Evolutionary conservation across 345 rosid genomes (phyloP), one percentile per base, ranked within the genome.

Genomic region (Erysimum cheiranthoides): DNA sequence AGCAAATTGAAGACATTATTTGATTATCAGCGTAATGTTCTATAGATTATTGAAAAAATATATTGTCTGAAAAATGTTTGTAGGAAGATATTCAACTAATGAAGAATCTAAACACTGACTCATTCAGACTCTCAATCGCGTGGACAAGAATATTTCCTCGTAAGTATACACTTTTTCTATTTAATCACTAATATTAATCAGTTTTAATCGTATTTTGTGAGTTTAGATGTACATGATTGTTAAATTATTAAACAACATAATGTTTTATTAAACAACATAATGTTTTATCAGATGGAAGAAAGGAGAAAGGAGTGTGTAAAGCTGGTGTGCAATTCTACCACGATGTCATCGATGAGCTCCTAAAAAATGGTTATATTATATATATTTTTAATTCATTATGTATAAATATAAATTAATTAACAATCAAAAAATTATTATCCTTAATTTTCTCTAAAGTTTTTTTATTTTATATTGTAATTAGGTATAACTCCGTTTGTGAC

Each of bases 71-170:
- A 45, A 59, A 21, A 38, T 49, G 50, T 36, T 63, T 66, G 40
- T 39, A 83, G 89, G 82, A 82, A 46, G 89, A 86, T 61, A 58
- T 77, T 0, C 74, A 53, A 39, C 50, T 79, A 3, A 53, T 86
- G 74, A 82, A 84, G 60, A 46, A 16, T n/a, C 39, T 84, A 28
- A 82, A 83, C 16, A 56, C 82, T 34, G 81, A 86, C n/a, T n/a
- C 80, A 11, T 84, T 77, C 60, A 84, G 85, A 77, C 43, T 86
- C 54, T 86, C 86, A 45, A 82, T 86, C 38, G 76, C 87, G 5
- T 84, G 90, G 90, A 8, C 86, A 10, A 74, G 90, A 80, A 43
- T 86, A 30, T 53, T 81, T 9, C 87, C 87, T 11, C 57, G 86
- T 86, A 64, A 63, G 79, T 39, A 0, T 45, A 18, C 1, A 21